A percentile compares a stretch with the other conserved stretches of the same genome.
These are phyloP conservation scores for Boletus patriciae DNA, from an alignment of 768 basidiomycete genomes.

Conservation along the genomic window DNA sequence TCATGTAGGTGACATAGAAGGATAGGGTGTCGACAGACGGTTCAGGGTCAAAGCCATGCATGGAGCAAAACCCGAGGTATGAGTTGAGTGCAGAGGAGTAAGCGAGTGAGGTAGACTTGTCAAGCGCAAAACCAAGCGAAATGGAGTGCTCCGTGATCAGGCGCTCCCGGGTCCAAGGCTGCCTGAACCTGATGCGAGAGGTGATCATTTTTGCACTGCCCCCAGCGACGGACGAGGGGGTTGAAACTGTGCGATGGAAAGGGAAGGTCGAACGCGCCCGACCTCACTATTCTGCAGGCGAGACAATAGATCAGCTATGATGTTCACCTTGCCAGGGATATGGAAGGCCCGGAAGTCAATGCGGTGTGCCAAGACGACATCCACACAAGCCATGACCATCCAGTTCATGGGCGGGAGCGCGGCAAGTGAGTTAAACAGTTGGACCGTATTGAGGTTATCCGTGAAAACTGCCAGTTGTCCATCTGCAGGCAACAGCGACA, in stretches of 20 bases:
- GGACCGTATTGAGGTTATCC: slow-evolving; percentile 36
- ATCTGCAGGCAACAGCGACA: background rate
- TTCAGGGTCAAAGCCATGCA: background rate
- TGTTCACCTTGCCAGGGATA: slow-evolving; percentile 26
- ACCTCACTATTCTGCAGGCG: slow-evolving; percentile 13
- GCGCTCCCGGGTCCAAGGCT: slow-evolving; percentile 8
- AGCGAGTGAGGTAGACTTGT: background rate
- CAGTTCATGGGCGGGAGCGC: slow-evolving; percentile 14
- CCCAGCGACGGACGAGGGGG: slow-evolving; percentile 34
- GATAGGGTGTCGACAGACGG: background rate
- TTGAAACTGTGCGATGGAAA: slow-evolving; percentile 10
- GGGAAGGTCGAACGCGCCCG: background rate
- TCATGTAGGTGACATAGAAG: background rate
- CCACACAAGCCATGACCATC: slow-evolving; percentile 15
- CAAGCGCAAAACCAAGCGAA: background rate
- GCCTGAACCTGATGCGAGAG: background rate
- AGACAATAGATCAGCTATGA: slow-evolving; percentile 29
- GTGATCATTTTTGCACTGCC: slow-evolving; percentile 14
- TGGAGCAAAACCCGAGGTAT: background rate
- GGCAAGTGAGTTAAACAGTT: slow-evolving; percentile 32
- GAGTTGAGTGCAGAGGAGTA: background rate
- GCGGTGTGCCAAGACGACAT: background rate
- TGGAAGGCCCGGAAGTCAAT: slow-evolving; percentile 27
- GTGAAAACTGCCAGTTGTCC: slow-evolving; percentile 15
- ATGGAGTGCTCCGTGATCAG: slow-evolving; percentile 15